phyloP scores from a whole-genome alignment of 2,329 filamentous ascomycete species.

The Paecilomyces formosus region DNA sequence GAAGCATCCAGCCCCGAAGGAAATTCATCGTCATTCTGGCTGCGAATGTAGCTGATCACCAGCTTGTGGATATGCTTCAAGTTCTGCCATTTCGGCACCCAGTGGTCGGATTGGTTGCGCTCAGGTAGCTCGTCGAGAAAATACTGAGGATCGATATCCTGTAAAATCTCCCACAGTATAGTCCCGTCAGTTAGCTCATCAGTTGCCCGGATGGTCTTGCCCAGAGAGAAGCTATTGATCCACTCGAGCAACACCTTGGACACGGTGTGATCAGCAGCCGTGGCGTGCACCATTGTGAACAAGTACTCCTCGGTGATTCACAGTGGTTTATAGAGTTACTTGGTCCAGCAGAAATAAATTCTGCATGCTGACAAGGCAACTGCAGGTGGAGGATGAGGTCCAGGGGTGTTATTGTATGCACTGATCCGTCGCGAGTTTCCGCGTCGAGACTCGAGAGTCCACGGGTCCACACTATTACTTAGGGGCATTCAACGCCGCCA shows the following conservation, averaged over 20 bases:
- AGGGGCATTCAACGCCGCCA: background rate
- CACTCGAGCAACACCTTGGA: constrained; percentile 40
- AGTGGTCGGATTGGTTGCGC: constrained; percentile 35
- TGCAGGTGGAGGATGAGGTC: background rate
- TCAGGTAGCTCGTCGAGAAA: constrained; percentile 43
- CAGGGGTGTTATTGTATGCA: background rate
- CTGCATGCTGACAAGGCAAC: constrained; percentile 1
- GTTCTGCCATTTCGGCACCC: constrained; percentile 43
- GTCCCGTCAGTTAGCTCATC: constrained; percentile 39
- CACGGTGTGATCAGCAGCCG: constrained; percentile 39
- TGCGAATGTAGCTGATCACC: constrained; percentile 37
- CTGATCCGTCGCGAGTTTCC: background rate
- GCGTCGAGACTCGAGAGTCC: background rate
- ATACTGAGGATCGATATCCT: constrained; percentile 41
- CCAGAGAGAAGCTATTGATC: constrained; percentile 39
- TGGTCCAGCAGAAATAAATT: background rate
- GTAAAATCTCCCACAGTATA: constrained; percentile 41
- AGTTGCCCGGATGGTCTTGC: constrained; percentile 32
- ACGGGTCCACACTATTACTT: background rate
- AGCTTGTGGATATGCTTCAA: constrained; percentile 42
- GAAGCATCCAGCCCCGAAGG: constrained; percentile 34
- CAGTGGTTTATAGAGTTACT: constrained; percentile 2
- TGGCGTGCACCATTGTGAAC: constrained; percentile 18
- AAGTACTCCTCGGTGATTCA: constrained; percentile 10
- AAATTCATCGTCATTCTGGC: constrained; percentile 36